Conservation (phyloP, 1,139 yeast species). For the Nakaseomyces nivariensis region DNA sequence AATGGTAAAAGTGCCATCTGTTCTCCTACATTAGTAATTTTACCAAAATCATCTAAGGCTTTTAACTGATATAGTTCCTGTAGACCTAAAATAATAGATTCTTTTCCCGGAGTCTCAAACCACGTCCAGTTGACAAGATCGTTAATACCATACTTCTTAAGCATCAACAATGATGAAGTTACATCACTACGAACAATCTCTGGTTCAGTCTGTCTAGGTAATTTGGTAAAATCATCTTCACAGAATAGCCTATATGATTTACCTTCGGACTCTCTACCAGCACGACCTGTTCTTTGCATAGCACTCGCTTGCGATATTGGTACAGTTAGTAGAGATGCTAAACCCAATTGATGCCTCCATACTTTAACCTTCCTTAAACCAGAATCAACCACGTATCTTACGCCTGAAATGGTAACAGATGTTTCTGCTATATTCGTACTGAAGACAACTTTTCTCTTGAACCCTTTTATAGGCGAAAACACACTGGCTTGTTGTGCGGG, state of each 20-base stretch:
- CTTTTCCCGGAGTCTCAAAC: slow-evolving; percentile 84
- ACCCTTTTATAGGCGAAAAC: slow-evolving; percentile 48
- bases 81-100: slow-evolving; percentile 65
- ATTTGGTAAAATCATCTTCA: slow-evolving; percentile 51
- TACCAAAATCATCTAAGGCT: slow-evolving; percentile 70
- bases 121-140: slow-evolving; percentile 83
- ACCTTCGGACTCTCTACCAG: slow-evolving; percentile 93
- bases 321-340: slow-evolving; percentile 81
- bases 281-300: slow-evolving; percentile 93
- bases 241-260: slow-evolving; percentile 79
- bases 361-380: slow-evolving; percentile 89
- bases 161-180: slow-evolving; percentile 69
- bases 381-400: slow-evolving; percentile 85
- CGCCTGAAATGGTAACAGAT: slow-evolving; percentile 90
- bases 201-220: slow-evolving; percentile 79
- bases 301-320: slow-evolving; percentile 95
- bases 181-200: slow-evolving; percentile 85
- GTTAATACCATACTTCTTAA: slow-evolving; percentile 74
- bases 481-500: slow-evolving; percentile 74
- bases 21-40: slow-evolving; percentile 64
- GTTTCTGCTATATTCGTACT: slow-evolving; percentile 98
- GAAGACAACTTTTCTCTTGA: slow-evolving; percentile 63
- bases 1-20: slow-evolving; percentile 85
- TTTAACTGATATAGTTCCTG: slow-evolving; percentile 67
- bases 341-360: slow-evolving; percentile 86